A percentile compares a stretch with the other conserved stretches of the same genome.
These are phyloP conservation scores for Scorias spongiosa DNA, from an alignment of 2,329 filamentous ascomycete species.

Conservation along the genomic window DNA sequence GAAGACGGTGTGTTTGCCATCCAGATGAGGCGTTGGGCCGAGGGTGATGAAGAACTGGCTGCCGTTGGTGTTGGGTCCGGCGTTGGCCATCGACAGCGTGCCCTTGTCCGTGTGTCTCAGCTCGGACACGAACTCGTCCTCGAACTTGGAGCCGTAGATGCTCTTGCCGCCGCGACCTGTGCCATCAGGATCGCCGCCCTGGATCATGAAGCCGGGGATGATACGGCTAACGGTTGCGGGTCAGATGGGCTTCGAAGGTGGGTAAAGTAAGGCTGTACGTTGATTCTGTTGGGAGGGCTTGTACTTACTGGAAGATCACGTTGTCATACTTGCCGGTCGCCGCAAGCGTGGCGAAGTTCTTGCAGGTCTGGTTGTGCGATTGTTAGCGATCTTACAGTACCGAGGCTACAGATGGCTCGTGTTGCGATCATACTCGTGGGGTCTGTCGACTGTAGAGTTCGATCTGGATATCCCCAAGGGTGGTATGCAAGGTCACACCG, in stretches of 20 bases:
- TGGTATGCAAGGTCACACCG: conserved; percentile 19
- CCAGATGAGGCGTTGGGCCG: conserved; percentile 57
- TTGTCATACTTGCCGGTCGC: conserved; percentile 20
- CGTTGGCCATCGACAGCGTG: conserved; percentile 86
- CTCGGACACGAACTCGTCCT: conserved; percentile 70
- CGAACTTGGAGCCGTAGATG: conserved; percentile 83
- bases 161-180: conserved; percentile 44
- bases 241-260: neutral
- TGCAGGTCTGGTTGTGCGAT: conserved; percentile 13
- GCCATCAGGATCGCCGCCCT: conserved; percentile 35
- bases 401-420: neutral
- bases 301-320: conserved; percentile 18
- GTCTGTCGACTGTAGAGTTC: conserved; percentile 18
- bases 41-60: conserved; percentile 91
- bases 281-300: neutral
- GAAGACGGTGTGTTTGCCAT: conserved; percentile 91
- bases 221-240: conserved; percentile 8
- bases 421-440: conserved; percentile 12
- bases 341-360: conserved; percentile 21
- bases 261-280: too few species aligned
- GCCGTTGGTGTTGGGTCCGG: conserved; percentile 82
- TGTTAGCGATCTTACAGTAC: neutral
- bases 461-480: conserved; percentile 20
- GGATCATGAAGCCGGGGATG: conserved; percentile 92
- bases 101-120: conserved; percentile 68